Evolutionary conservation across 352 stramenopile species (phyloP).

Genomic region (Blastocystis sp.): DNA sequence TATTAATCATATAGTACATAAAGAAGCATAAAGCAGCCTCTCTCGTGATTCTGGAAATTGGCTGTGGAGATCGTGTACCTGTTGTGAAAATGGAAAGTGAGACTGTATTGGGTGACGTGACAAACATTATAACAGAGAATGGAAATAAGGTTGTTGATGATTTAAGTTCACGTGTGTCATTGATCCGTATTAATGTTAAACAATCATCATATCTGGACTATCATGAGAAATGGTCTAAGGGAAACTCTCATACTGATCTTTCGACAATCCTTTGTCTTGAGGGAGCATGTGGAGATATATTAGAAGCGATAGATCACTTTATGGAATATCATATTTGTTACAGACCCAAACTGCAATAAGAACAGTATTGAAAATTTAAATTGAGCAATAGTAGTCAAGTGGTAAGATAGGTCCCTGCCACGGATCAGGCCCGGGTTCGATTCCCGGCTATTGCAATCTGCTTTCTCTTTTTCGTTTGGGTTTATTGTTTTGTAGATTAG

Average conservation of each 20-base stretch:
- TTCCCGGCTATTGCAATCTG: slow-evolving; percentile 67
- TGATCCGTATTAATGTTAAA: slow-evolving; percentile 66
- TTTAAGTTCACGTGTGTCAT: neutral
- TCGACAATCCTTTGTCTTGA: slow-evolving; percentile 30
- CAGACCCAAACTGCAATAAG: neutral
- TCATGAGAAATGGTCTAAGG: slow-evolving; percentile 60
- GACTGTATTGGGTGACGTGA: slow-evolving; percentile 54
- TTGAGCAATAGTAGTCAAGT: slow-evolving; percentile 68
- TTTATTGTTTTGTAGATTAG: neutral
- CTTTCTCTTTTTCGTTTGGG: neutral
- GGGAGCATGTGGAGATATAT: slow-evolving; percentile 27
- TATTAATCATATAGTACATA: slow-evolving; percentile 36
- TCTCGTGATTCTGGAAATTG: slow-evolving; percentile 61
- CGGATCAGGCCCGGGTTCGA: slow-evolving; percentile 67
- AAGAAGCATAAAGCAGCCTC: slow-evolving; percentile 17
- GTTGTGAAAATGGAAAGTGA: slow-evolving; percentile 67
- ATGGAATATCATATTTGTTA: neutral
- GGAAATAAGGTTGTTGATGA: neutral
- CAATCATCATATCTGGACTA: slow-evolving; percentile 50
- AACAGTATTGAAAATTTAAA: neutral
- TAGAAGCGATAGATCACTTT: slow-evolving; percentile 20
- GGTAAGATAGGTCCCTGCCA: slow-evolving; percentile 68
- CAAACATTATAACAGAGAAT: slow-evolving; percentile 16
- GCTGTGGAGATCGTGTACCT: slow-evolving; percentile 53
- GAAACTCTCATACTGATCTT: slow-evolving; percentile 21